These are phyloP conservation scores for Ocimum tenuiflorum DNA, from an alignment of 257 asterid species.

Conservation along the genomic window DNA sequence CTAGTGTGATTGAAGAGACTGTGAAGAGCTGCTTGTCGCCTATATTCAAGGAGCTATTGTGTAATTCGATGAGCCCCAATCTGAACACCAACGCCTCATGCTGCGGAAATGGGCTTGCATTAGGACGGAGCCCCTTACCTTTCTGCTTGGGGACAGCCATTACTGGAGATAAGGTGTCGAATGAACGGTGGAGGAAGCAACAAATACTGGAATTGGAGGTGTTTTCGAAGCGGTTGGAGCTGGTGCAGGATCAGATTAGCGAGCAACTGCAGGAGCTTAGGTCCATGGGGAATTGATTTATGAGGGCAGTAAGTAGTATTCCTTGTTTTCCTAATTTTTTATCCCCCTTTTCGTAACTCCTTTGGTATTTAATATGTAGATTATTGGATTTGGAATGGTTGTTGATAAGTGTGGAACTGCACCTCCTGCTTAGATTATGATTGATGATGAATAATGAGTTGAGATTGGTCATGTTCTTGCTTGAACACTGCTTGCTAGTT, in stretches of 20 bases:
- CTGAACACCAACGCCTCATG: constrained; percentile 8
- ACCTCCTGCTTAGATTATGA: constrained; percentile 41
- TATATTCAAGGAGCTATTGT: constrained; percentile 64
- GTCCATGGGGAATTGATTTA: constrained; percentile 52
- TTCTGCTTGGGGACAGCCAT: constrained; percentile 40
- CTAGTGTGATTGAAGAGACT: constrained; percentile 76
- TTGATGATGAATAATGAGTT: constrained; percentile 51
- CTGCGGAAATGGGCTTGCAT: constrained; percentile 31
- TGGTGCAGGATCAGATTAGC: constrained; percentile 89
- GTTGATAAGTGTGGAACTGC: constrained; percentile 37
- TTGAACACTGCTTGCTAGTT: too few relatives aligned
- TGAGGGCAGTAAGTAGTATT: constrained; percentile 31
- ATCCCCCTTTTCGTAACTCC: neutral
- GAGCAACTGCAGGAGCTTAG: constrained; percentile 86
- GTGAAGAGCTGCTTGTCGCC: constrained; percentile 86
- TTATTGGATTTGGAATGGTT: constrained; percentile 26
- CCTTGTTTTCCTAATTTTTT: constrained; percentile 5
- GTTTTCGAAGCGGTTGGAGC: constrained; percentile 74
- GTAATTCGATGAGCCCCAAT: constrained; percentile 29
- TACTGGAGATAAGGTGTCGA: constrained; percentile 40
- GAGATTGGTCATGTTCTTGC: constrained; percentile 21
- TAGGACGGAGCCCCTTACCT: constrained; percentile 47
- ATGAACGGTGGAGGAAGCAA: constrained; percentile 87
- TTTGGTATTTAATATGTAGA: constrained; percentile 25
- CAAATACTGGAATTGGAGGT: constrained; percentile 93